phyloP scores from a whole-genome alignment of 176 grass and related monocot species.

The Calamus simplicifolius region DNA sequence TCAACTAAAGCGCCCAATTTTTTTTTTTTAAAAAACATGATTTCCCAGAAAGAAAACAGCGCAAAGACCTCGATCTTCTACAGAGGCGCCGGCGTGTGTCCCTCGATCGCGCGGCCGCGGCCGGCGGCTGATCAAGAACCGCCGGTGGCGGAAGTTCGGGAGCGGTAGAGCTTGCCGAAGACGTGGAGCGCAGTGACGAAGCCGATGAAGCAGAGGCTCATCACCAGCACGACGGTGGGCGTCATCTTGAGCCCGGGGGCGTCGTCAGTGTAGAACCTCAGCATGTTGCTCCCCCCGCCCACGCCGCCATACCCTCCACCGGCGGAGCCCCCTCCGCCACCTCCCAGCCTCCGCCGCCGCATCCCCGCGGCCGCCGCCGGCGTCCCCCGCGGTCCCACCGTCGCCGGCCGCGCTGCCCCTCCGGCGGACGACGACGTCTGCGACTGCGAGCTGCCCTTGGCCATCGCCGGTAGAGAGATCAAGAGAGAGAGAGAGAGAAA shows the following conservation, averaged over 20 bases:
- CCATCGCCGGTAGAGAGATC: constrained; percentile 30
- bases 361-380: constrained; percentile 57
- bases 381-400: constrained; percentile 56
- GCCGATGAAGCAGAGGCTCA: constrained; percentile 57
- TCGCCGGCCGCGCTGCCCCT: constrained; percentile 30
- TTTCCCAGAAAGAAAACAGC: too few relatives aligned
- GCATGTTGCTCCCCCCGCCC: constrained; percentile 61
- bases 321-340: background rate
- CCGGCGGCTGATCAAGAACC: constrained; percentile 26
- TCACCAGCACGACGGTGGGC: constrained; percentile 57
- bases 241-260: constrained; percentile 57
- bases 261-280: constrained; percentile 87
- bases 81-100: too few relatives aligned
- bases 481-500: too few relatives aligned
- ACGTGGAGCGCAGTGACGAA: constrained; percentile 76
- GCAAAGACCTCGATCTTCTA: too few relatives aligned
- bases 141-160: constrained; percentile 41
- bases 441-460: constrained; percentile 61
- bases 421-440: constrained; percentile 36
- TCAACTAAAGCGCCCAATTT: too few relatives aligned
- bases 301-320: constrained; percentile 32
- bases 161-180: constrained; percentile 78
- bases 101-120: too few relatives aligned
- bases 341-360: constrained; percentile 29
- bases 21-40: too few relatives aligned